Conservation (phyloP, 306 rosid species). For the Morella rubra region DNA sequence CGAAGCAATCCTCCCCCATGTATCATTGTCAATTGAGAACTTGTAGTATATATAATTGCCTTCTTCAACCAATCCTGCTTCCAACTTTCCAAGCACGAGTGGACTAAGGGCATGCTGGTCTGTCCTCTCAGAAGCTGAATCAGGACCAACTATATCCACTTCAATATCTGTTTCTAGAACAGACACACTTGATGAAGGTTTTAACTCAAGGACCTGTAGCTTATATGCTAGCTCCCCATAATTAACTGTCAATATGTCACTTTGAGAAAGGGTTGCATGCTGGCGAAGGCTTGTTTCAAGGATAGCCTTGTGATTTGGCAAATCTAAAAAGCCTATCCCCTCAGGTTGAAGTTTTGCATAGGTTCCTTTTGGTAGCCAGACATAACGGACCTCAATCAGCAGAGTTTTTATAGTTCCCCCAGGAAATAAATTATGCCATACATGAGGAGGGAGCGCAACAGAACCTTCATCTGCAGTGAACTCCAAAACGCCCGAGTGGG, state of each 20-base stretch:
- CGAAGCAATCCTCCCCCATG: constrained; percentile 55
- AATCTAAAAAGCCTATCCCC: constrained; percentile 75
- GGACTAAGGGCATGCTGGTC: constrained; percentile 68
- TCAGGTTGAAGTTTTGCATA: constrained; percentile 95
- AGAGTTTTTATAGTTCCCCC: constrained; percentile 36
- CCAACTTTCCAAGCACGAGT: constrained; percentile 48
- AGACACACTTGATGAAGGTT: constrained; percentile 85
- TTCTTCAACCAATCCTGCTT: constrained; percentile 63
- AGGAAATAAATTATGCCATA: constrained; percentile 74
- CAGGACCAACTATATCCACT: constrained; percentile 80
- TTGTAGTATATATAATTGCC: constrained; percentile 82
- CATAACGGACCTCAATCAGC: constrained; percentile 81
- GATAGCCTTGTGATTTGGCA: constrained; percentile 96
- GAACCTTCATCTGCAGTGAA: constrained; percentile 87
- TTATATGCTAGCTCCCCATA: constrained; percentile 74
- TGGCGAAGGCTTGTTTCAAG: constrained; percentile 97
- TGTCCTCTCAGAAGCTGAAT: constrained; percentile 43
- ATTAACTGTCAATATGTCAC: constrained; percentile 69
- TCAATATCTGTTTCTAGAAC: constrained; percentile 96
- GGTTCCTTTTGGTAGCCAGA: constrained; percentile 86
- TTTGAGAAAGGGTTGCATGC: constrained; percentile 92
- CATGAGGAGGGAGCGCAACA: constrained; percentile 94
- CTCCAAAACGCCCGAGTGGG: constrained; percentile 94
- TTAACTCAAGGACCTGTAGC: constrained; percentile 82
- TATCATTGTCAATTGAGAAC: constrained; percentile 63